Evolutionary conservation across 305 asterid species (phyloP).

Genomic region (Solanum hybrid): DNA sequence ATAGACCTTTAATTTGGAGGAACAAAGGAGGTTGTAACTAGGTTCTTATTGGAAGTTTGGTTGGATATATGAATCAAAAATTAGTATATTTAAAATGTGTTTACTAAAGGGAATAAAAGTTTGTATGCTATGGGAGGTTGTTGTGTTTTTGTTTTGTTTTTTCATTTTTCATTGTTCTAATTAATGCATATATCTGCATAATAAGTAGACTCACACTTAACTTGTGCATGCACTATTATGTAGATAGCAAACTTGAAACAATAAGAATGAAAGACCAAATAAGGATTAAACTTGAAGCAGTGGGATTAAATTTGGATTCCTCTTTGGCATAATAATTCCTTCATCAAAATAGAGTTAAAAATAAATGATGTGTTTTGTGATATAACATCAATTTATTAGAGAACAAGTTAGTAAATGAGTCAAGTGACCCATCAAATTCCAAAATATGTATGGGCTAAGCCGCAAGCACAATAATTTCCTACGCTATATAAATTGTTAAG

Average conservation of each 20-base stretch:
- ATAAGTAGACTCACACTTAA: background rate
- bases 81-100: background rate
- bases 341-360: background rate
- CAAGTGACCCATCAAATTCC: background rate
- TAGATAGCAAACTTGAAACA: background rate
- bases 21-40: background rate
- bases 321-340: background rate
- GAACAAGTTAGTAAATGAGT: background rate
- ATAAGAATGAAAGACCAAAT: background rate
- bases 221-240: background rate
- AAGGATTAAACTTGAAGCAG: background rate
- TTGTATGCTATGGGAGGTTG: background rate
- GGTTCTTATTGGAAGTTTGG: background rate
- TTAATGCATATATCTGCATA: background rate
- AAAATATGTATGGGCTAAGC: background rate
- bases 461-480: background rate
- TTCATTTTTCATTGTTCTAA: background rate
- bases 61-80: background rate
- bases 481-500: background rate
- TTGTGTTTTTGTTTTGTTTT: no score
- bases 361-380: background rate
- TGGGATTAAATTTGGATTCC: background rate
- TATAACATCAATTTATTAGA: background rate
- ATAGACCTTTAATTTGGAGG: no score
- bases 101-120: background rate